These are phyloP conservation scores for Saccharomycopsis sp. DNA, from an alignment of 805 yeast species.

Conservation along the genomic window DNA sequence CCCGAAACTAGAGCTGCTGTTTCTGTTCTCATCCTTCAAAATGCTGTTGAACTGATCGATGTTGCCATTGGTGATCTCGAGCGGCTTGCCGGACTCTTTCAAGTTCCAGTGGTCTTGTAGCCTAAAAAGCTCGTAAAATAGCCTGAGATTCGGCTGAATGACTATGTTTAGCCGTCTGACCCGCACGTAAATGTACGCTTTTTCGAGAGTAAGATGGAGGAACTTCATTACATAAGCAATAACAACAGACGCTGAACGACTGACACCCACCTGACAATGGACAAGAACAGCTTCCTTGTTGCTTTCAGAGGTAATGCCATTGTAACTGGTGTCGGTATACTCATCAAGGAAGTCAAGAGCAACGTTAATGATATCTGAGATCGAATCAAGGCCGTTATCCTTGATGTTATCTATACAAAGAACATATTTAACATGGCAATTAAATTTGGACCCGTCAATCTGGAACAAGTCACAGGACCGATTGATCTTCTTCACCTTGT, in stretches of 20 bases:
- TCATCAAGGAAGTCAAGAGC: slow-evolving; percentile 63
- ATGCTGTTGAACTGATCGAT: neutral
- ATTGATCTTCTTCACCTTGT: slow-evolving; percentile 31
- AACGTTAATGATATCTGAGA: slow-evolving; percentile 39
- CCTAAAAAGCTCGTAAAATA: slow-evolving; percentile 83
- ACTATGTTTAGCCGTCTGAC: slow-evolving; percentile 86
- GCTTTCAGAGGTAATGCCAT: slow-evolving; percentile 19
- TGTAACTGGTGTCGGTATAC: slow-evolving; percentile 29
- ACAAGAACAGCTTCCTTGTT: slow-evolving; percentile 37
- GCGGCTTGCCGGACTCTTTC: neutral
- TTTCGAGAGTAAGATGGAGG: slow-evolving; percentile 54
- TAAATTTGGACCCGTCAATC: neutral
- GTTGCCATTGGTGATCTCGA: neutral
- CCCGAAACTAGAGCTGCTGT: neutral
- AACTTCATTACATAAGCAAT: slow-evolving; percentile 92
- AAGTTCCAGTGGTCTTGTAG: slow-evolving; percentile 28
- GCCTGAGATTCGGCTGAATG: slow-evolving; percentile 87
- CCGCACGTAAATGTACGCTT: slow-evolving; percentile 83
- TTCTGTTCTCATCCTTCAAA: neutral
- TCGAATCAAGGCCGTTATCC: slow-evolving; percentile 87
- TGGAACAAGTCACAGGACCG: neutral
- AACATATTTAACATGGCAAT: slow-evolving; percentile 6
- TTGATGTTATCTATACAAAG: slow-evolving; percentile 66
- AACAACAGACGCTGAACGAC: slow-evolving; percentile 90
- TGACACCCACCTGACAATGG: slow-evolving; percentile 94